Evolutionary conservation across 495 filamentous ascomycete genomes (phyloP), one percentile per base, ranked within the genome.

Genomic region (Darksidea phi): DNA sequence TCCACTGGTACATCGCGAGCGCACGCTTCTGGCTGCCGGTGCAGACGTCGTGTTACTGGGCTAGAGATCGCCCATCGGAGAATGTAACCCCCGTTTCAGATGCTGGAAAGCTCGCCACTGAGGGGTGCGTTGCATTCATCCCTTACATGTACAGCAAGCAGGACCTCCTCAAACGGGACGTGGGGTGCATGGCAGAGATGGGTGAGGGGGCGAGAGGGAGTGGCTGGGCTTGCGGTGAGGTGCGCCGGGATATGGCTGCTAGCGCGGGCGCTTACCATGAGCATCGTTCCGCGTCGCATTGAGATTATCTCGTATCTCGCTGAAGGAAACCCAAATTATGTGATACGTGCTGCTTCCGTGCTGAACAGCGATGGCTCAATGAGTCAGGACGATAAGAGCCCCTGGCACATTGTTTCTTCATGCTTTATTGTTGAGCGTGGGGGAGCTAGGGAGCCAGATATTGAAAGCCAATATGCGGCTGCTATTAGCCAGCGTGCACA

Each of bases 251-350:
- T 59, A 15, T 2, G 12, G 13, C 32, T 49, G 32, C 41, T 63
- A 63, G 61, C 54, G 61, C 48, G 48, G 60, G 61, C 61, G 61
- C 61, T 64, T 64, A 64, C 43, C 50, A 42, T 48, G 23, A 6
- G 28, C n/a, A 10, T 4, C 20, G 18, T 10, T 17, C 11, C 25
- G 21, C 17, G 32, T 43, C 43, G 38, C 51, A 51, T 45, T 51
- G 50, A 15, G 20, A 43, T 56, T 20, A 23, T 28, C 28, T 32
- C 28, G 28, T 61, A 18, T 32, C 32, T 25, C 18, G 21, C 8
- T n/a, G n/a, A 25, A 12, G 8, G 26, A 57, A 63, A 63, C 57
- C 24, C 24, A 51, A 63, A 57, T 41, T 54, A 15, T 43, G 41
- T 55, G 50, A 48, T 57, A 26, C 49, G 32, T 21, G 25, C 11